Evolutionary conservation across 768 basidiomycete species (phyloP), one percentile per base, ranked within the genome.

Genomic region (Lentinula edodes): DNA sequence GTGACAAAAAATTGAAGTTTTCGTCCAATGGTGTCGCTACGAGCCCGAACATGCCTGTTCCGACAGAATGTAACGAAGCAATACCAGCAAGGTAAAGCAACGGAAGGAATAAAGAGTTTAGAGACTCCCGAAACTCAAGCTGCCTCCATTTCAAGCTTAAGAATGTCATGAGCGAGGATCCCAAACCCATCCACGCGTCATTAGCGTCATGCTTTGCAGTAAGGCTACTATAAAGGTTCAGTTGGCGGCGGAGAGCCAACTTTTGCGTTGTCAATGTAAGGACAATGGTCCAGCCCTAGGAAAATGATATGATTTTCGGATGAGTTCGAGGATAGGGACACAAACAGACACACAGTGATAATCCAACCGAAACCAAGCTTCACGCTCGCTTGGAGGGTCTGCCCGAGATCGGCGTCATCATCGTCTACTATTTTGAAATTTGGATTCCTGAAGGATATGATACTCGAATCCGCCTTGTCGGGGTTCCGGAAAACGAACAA

Each of bases 191-290:
- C 58, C 58, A 51, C 4, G 58, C 58, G 15, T 20, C 36, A 28
- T 50, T 51, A 2, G 58, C 48, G 43, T 60, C 58, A 46, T 60
- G 58, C 36, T 48, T 60, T 5, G 58, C 34, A 15, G 58, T 60
- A 6, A 60, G 48, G 16, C 6, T 50, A 20, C 35, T 50, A 32
- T 20, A 12, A 3, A 60, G 23, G 3, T 51, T 43, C 35, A 60
- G 18, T 28, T 60, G 58, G 15, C 58, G 58, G 23, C 58, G 20
- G 5, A 48, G 58, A 39, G 58, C 58, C 58, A 60, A 36, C 36
- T 28, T 48, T 51, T 60, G 58, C 3, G 58, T 50, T 4, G 58
- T 39, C 36, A 60, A 38, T 5, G 48, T 51, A 20, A 60, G 34
- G 5, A 60, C 9, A 51, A 38, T 38, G 35, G 36, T 50, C 41